Evolutionary conservation across 108 stramenopile genomes (phyloP).

Genomic region (Schizochytrium sp.): DNA sequence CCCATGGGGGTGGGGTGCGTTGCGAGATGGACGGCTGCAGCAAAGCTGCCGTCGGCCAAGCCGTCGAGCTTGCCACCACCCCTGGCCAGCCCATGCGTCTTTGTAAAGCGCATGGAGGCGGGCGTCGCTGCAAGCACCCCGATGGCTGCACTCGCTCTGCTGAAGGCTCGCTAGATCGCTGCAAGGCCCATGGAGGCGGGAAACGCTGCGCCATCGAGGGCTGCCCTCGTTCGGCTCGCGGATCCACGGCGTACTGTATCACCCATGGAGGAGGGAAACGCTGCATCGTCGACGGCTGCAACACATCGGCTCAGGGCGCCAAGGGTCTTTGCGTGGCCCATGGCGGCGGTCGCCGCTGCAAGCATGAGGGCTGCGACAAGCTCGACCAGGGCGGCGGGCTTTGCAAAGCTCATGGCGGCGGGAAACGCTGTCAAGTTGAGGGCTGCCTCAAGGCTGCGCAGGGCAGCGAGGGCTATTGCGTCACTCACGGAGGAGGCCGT

Average conservation of each 20-base stretch:
- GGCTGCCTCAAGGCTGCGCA: slow-evolving; percentile 90
- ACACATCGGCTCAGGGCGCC: background rate
- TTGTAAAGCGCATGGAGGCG: slow-evolving; percentile 38
- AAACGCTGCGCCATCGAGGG: slow-evolving; percentile 60
- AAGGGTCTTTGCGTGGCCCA: background rate
- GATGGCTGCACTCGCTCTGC: slow-evolving; percentile 71
- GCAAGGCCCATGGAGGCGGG: slow-evolving; percentile 7
- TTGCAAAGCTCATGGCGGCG: slow-evolving; percentile 94
- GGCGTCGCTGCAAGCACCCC: slow-evolving; percentile 63
- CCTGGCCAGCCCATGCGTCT: background rate
- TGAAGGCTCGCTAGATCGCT: slow-evolving; percentile 46
- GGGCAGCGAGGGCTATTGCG: slow-evolving; percentile 81
- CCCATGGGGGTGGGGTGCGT: slow-evolving; percentile 92
- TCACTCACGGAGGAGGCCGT: slow-evolving; percentile 90
- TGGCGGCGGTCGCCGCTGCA: slow-evolving; percentile 10
- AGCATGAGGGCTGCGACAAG: slow-evolving; percentile 78
- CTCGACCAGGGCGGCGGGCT: slow-evolving; percentile 85
- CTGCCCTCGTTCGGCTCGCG: slow-evolving; percentile 74
- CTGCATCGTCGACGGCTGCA: slow-evolving; percentile 42
- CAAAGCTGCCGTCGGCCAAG: slow-evolving; percentile 63
- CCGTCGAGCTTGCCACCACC: background rate
- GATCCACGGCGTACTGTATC: slow-evolving; percentile 71
- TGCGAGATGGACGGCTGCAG: slow-evolving; percentile 76
- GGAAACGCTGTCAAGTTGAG: slow-evolving; percentile 75
- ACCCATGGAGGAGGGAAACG: slow-evolving; percentile 91